A percentile compares a stretch with the other conserved stretches of the same genome.
Evolutionary conservation across 2,329 filamentous ascomycete species (phyloP).

Genomic region (Albifimbria verrucaria): DNA sequence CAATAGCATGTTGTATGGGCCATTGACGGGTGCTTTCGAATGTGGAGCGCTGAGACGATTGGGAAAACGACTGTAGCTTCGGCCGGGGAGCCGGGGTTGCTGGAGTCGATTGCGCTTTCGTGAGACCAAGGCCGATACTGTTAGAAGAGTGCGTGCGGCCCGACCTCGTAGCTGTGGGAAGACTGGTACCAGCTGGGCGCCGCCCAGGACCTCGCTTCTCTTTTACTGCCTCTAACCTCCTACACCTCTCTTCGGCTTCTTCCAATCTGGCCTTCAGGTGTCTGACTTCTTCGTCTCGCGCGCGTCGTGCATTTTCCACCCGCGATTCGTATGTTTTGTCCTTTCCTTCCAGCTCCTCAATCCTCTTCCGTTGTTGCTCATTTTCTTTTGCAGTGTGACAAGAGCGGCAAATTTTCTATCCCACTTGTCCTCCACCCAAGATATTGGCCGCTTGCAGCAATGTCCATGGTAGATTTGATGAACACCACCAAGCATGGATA

Average conservation of each 20-base stretch:
- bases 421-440: conserved; percentile 32
- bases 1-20: conserved; percentile 9
- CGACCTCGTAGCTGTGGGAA: conserved; percentile 15
- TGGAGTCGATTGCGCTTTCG: conserved; percentile 20
- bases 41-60: conserved; percentile 13
- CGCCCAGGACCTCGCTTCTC: conserved; percentile 16
- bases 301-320: conserved; percentile 31
- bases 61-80: conserved; percentile 12
- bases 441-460: conserved; percentile 40
- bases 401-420: conserved; percentile 30
- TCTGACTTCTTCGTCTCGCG: conserved; percentile 27
- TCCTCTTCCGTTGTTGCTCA: conserved; percentile 26
- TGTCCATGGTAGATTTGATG: conserved; percentile 44
- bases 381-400: conserved; percentile 27
- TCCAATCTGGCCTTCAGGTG: conserved; percentile 31
- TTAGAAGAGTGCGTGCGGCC: conserved; percentile 12
- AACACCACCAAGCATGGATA: conserved; percentile 42
- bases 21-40: conserved; percentile 8
- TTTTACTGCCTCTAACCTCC: conserved; percentile 22
- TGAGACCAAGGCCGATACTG: conserved; percentile 13
- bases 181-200: conserved; percentile 10
- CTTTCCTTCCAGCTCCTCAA: conserved; percentile 33
- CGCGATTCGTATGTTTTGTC: conserved; percentile 37
- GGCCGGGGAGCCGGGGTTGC: conserved; percentile 16
- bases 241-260: conserved; percentile 29